Conservation (phyloP, 2,329 filamentous ascomycete species). For the Ophiostoma novo-ulmi region DNA sequence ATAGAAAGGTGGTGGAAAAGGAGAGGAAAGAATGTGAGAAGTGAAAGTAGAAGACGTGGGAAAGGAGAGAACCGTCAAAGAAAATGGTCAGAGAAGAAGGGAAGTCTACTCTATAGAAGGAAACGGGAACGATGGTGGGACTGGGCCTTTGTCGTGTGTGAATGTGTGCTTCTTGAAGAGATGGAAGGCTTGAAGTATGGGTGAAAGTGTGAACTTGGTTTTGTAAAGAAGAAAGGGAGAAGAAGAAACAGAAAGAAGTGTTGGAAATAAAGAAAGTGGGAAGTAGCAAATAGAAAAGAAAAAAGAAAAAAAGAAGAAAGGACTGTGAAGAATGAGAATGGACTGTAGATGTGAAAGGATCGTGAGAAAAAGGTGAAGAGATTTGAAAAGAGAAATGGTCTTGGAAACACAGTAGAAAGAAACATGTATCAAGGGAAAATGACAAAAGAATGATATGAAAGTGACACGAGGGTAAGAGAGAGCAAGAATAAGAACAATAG, state of each 20-base stretch:
- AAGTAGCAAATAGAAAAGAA: neutral
- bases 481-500: neutral
- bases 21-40: neutral
- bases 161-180: neutral
- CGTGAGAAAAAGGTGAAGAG: neutral
- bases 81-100: neutral
- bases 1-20: neutral
- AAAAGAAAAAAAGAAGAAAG: neutral
- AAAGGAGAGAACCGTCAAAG: constrained; percentile 9
- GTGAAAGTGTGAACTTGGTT: neutral
- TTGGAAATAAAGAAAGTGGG: neutral
- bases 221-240: neutral
- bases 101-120: neutral
- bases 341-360: no score
- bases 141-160: neutral
- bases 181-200: neutral
- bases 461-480: neutral
- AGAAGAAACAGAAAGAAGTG: neutral
- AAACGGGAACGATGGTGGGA: neutral
- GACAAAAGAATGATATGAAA: neutral
- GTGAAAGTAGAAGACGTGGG: neutral
- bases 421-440: neutral
- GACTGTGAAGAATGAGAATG: neutral
- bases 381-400: neutral
- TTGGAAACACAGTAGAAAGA: neutral